A percentile compares a stretch with the other conserved stretches of the same genome.
Evolutionary conservation across 2,329 filamentous ascomycete species (phyloP).

Genomic region (Didymella lethalis): DNA sequence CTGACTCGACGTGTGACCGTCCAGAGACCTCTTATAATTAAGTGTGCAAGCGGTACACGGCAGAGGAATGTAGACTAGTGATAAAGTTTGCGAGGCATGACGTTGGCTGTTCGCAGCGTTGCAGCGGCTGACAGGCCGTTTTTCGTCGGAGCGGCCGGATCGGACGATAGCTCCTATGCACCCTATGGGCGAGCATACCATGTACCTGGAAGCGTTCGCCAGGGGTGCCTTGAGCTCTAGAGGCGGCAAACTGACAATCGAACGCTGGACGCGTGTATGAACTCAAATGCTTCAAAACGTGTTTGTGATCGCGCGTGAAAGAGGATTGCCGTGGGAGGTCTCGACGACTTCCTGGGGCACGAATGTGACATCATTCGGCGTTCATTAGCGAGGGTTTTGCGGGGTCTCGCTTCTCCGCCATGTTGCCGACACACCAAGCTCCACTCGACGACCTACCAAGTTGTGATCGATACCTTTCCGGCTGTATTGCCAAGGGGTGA

Average conservation of each 20-base stretch:
- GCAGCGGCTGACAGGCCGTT: constrained; percentile 12
- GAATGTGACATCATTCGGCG: constrained; percentile 31
- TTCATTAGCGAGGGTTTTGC: constrained; percentile 10
- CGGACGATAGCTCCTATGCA: constrained; percentile 6
- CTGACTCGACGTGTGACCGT: constrained; percentile 9
- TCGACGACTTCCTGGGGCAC: not conserved
- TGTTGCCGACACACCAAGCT: constrained; percentile 7
- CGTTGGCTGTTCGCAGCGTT: constrained; percentile 15
- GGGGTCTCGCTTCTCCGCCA: constrained; percentile 17
- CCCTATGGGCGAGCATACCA: not conserved
- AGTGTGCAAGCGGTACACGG: constrained; percentile 8
- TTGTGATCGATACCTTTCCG: constrained; percentile 14
- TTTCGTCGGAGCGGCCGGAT: constrained; percentile 24
- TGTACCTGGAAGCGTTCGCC: not conserved
- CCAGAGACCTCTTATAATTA: not conserved
- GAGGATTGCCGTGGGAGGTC: not conserved
- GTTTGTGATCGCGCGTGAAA: not conserved
- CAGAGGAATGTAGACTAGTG: constrained; percentile 18
- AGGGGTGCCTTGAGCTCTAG: not conserved
- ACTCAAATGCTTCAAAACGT: too few relatives aligned
- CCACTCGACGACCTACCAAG: constrained; percentile 13
- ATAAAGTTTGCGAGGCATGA: constrained; percentile 14
- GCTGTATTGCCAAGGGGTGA: constrained; percentile 18
- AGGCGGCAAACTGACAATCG: not conserved
- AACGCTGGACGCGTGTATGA: not conserved